These are phyloP conservation scores for Botrytis pseudocinerea DNA, from an alignment of 2,329 filamentous ascomycete species.

Conservation along the genomic window DNA sequence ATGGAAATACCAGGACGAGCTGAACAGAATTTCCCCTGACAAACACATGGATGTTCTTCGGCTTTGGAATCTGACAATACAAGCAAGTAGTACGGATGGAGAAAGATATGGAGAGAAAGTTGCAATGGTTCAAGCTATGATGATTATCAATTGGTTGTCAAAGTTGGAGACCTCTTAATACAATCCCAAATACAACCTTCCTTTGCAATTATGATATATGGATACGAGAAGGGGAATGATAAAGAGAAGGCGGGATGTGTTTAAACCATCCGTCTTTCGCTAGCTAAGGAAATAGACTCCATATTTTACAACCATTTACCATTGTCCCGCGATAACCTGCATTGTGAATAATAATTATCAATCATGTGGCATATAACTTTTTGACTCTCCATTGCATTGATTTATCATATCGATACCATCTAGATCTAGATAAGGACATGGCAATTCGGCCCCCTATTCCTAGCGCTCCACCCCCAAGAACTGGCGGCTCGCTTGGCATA, in stretches of 20 bases:
- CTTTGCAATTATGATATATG: no score
- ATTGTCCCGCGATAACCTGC: no score
- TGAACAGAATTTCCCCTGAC: slow-evolving; percentile 39
- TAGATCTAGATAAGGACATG: neutral
- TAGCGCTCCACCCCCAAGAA: neutral
- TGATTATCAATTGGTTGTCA: slow-evolving; percentile 42
- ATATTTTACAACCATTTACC: neutral
- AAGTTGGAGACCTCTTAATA: slow-evolving; percentile 39
- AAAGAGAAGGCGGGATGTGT: neutral
- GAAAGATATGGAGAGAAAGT: slow-evolving; percentile 44
- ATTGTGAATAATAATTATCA: neutral
- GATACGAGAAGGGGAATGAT: neutral
- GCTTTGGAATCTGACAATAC: slow-evolving; percentile 48
- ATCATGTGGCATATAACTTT: neutral
- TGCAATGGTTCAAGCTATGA: slow-evolving; percentile 45
- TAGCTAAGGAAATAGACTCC: neutral
- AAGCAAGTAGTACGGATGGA: slow-evolving; percentile 45
- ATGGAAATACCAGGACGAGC: slow-evolving; percentile 44
- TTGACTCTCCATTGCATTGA: neutral
- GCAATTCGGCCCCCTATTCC: neutral
- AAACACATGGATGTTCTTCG: slow-evolving; percentile 45
- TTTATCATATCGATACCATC: neutral
- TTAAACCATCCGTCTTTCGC: neutral
- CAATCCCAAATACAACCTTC: no score
- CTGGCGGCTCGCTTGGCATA: neutral